phyloP scores from a whole-genome alignment of 1,139 yeast genomes.

The Taphrina deformans region DNA sequence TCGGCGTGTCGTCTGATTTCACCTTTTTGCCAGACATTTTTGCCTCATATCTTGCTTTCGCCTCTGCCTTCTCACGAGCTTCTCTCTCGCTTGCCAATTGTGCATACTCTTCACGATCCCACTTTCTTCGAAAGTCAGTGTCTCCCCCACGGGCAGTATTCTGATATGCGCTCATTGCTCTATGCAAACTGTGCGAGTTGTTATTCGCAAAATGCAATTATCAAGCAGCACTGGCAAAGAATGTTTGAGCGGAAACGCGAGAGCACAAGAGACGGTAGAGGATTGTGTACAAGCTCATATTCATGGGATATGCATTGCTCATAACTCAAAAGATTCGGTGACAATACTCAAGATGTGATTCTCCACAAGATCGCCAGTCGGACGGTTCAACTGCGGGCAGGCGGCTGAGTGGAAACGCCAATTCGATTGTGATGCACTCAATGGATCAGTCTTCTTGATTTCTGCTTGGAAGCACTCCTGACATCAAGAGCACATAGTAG shows the following conservation, averaged over 20 bases:
- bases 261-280: no score
- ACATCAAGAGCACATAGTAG: background rate
- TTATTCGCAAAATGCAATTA: no score
- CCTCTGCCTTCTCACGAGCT: conserved; percentile 29
- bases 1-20: conserved; percentile 15
- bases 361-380: background rate
- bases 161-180: conserved; percentile 24
- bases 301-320: no score
- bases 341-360: no score
- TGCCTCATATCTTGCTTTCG: conserved; percentile 31
- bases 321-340: no score
- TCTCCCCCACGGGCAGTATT: conserved; percentile 33
- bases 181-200: background rate
- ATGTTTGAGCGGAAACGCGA: no score
- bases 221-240: no score
- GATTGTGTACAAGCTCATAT: no score
- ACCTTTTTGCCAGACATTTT: conserved; percentile 26
- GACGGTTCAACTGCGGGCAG: background rate
- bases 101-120: conserved; percentile 34
- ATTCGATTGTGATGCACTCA: background rate
- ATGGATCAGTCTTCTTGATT: background rate
- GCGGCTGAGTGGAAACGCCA: background rate
- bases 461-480: background rate
- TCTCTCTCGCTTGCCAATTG: conserved; percentile 32
- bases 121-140: conserved; percentile 31